phyloP scores from a whole-genome alignment of 345 rosid genomes.

The Hypericum perforatum region DNA sequence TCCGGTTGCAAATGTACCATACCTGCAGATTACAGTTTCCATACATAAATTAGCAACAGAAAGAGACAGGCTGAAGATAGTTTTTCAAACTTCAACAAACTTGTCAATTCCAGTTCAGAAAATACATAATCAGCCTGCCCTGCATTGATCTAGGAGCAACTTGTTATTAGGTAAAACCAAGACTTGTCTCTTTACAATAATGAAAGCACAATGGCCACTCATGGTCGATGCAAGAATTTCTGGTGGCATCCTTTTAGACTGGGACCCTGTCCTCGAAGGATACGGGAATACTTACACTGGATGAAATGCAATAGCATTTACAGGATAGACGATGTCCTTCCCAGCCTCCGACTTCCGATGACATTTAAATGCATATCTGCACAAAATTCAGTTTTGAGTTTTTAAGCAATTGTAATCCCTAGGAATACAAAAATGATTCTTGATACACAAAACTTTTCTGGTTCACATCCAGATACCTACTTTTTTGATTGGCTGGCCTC shows the following conservation, averaged over 20 bases:
- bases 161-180: no score
- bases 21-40: conserved; percentile 32
- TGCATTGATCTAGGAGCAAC: no score
- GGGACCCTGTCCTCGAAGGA: not conserved
- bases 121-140: no score
- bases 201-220: no score
- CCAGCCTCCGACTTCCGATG: conserved; percentile 98
- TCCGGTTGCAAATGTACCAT: conserved; percentile 99
- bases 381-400: not conserved
- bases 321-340: conserved; percentile 88
- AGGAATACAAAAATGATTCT: not conserved
- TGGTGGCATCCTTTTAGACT: not conserved
- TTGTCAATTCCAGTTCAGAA: no score
- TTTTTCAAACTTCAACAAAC: no score
- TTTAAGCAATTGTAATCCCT: not conserved
- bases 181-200: no score
- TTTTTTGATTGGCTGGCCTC: conserved; percentile 94
- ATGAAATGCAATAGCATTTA: conserved; percentile 91
- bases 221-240: no score
- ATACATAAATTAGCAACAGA: no score
- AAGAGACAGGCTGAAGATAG: no score
- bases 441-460: no score
- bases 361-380: conserved; percentile 97
- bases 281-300: conserved; percentile 66
- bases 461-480: conserved; percentile 23